Base-by-base conservation (phyloP, 2,329 filamentous ascomycete genomes). In the Fulvia fulva region DNA sequence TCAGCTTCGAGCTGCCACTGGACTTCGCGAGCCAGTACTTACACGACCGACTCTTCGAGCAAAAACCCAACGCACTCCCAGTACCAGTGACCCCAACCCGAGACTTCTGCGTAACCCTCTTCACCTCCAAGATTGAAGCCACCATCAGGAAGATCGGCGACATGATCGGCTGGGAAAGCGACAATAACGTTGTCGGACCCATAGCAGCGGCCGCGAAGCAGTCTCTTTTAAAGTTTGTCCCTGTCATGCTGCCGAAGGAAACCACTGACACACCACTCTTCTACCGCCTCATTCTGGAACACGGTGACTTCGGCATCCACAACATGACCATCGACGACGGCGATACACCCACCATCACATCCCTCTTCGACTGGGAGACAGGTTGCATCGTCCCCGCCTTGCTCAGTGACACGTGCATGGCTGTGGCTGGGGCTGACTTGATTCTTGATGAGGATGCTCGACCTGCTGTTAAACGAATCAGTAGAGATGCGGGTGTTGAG, bases 291-390 rank as follows among this genome's bases (percentile, higher is more conserved):
- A n/a, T 50, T 23, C 46, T 50, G 6, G 46, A 30, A 30, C 46
- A 50, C 46, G 46, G 46, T n/a, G 46, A 50, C 26, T 50, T 50
- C 46, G 46, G 46, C 46, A 50, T 50, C 46, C 46, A 50, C 46
- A 50, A 50, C 46, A 50, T 50, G 46, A 28, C 23, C 11, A 30
- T 50, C 23, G 45, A 23, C 23, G 5, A 44, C 41, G 21, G 41
- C n/a, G n/a, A 28, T 19, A n/a, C 23, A 3, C 46, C 46, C 5
- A 26, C 5, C 5, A 50, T 30, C 46, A 50, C 46, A 7, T 50
- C 22, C 12, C n/a, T 50, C n/a, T 28, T 50, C 16, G 46, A 50
- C 46, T 50, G 46, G 46, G 46, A 50, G 23, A 50, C 46, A 5
- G 46, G 46, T 11, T 50, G 23, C n/a, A 50, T 50, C 23, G 46